phyloP scores from a whole-genome alignment of 139 green algal genomes.

The Chlamydomonas applanata region DNA sequence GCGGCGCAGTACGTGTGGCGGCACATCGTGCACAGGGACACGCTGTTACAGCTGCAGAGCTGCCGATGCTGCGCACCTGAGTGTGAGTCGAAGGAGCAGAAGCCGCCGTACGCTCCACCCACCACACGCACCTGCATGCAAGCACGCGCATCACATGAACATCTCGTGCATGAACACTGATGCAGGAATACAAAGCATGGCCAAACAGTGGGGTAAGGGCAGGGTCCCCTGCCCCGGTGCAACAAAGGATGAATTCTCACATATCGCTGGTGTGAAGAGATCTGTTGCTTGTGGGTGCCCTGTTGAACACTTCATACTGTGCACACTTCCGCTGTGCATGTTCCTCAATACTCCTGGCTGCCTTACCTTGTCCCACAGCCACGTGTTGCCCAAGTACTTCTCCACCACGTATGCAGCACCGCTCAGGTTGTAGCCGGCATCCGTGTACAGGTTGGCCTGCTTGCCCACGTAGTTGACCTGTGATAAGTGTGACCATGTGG shows the following conservation, averaged over 20 bases:
- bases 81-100: constrained; percentile 96
- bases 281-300: too few relatives aligned
- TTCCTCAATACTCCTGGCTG: neutral
- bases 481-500: too few relatives aligned
- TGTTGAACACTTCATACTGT: neutral
- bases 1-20: too few relatives aligned
- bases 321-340: neutral
- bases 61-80: constrained; percentile 59
- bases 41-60: too few relatives aligned
- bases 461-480: constrained; percentile 99
- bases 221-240: too few relatives aligned
- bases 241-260: too few relatives aligned
- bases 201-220: too few relatives aligned
- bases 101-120: constrained; percentile 97
- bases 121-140: constrained; percentile 73
- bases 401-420: constrained; percentile 92
- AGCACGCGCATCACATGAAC: too few relatives aligned
- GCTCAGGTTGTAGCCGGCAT: constrained; percentile 89
- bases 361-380: constrained; percentile 95
- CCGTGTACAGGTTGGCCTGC: constrained; percentile 91
- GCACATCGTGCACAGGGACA: too few relatives aligned
- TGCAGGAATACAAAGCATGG: neutral
- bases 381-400: constrained; percentile 94
- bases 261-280: too few relatives aligned
- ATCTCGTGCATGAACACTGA: neutral